Conservation (phyloP, 345 rosid genomes). For the Gynandropsis gynandra region DNA sequence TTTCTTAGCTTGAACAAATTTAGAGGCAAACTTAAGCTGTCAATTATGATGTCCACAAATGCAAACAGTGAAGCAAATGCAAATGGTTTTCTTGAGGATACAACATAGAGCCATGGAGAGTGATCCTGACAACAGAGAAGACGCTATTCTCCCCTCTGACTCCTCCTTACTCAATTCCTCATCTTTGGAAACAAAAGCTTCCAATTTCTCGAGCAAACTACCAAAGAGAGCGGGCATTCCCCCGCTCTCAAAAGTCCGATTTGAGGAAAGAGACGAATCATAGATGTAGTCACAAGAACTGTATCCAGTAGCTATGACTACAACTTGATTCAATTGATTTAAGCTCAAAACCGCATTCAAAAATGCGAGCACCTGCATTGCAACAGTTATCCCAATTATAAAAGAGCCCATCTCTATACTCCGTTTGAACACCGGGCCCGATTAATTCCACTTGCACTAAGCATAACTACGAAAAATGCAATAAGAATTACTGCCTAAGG, state of each 20-base stretch:
- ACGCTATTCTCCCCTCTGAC: constrained; percentile 35
- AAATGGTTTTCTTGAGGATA: constrained; percentile 47
- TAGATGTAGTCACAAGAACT: constrained; percentile 70
- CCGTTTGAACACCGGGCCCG: not conserved
- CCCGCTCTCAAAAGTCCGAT: constrained; percentile 36
- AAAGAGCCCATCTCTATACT: not conserved
- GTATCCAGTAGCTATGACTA: constrained; percentile 78
- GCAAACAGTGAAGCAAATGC: not conserved
- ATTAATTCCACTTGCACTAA: too few species aligned
- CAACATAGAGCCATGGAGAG: constrained; percentile 96
- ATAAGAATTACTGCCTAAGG: not conserved
- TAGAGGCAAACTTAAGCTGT: not conserved
- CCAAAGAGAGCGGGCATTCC: constrained; percentile 47
- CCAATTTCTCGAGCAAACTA: constrained; percentile 52
- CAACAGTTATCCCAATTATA: not conserved
- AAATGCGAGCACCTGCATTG: constrained; percentile 70
- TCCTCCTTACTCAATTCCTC: constrained; percentile 48
- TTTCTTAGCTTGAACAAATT: not conserved
- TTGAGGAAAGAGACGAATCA: constrained; percentile 49
- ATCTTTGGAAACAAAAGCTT: constrained; percentile 54
- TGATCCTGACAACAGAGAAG: constrained; percentile 79
- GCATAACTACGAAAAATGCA: not conserved
- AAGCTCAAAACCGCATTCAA: constrained; percentile 58
- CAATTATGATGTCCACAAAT: too few species aligned
- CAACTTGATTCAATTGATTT: constrained; percentile 75